Base-by-base conservation (phyloP, 2,329 filamentous ascomycete genomes). In the Fusarium acutatum region DNA sequence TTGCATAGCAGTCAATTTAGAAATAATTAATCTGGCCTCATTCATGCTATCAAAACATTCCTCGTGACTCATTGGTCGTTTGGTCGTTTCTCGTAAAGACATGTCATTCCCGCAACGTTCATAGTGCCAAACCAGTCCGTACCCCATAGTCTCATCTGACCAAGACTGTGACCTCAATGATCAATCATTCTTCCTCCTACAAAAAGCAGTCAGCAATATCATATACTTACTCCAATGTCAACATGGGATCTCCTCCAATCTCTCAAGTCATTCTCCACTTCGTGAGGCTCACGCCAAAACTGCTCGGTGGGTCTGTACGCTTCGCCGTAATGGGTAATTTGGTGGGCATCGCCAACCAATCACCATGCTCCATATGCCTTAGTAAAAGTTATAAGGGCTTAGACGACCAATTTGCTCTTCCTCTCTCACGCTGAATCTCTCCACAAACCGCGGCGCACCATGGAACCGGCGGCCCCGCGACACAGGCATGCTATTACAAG, bases 81-180 rank as follows among this genome's bases (percentile, higher is more conserved):
- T n/a, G n/a, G n/a, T 20, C 47, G 22, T 50, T 50, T 34, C 30
- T 34, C 30, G 34, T 24, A 20, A 34, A 24, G 30, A 50, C 22
- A 20, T 34, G 30, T 3, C 12, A 50, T 24, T 14, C 47, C 17
- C 8, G 12, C 34, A 24, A 24, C 2, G 30, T 50, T 20, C 17
- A 14, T 34, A 14, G 28, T 24, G 28, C 22, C 28, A 20, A 14
- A 34, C 47, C 22, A 50, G 17, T 24, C 11, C n/a, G n/a, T n/a
- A n/a, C n/a, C n/a, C n/a, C 22, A 50, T 12, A 24, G 22, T 17
- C 8, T 17, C 6, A 20, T 50, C n/a, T 50, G 22, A 14, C 17
- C 17, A 34, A 34, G 2, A 10, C 15, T 4, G 6, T 0, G 0
- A 32, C 15, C 28, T 10, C 22, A 5, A 32, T 13, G 46, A 15